phyloP scores from a whole-genome alignment of 2,329 filamentous ascomycete genomes.

The Scedosporium apiospermum region DNA sequence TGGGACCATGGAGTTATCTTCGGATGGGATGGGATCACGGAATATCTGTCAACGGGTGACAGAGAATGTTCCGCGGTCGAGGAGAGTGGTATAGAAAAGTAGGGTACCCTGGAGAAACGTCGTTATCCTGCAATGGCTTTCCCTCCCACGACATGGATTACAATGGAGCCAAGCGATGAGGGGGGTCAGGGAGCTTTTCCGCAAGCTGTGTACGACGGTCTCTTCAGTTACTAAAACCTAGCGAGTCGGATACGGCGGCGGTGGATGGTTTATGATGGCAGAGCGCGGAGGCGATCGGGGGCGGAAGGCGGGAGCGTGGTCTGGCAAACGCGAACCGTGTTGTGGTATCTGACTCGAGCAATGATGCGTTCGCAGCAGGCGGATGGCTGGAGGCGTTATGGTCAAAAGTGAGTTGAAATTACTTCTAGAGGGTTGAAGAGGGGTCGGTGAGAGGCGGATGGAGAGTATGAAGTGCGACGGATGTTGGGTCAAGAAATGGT shows the following conservation, averaged over 20 bases:
- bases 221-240: neutral
- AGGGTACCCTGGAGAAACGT: neutral
- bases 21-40: constrained; percentile 11
- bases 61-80: constrained; percentile 5
- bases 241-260: neutral
- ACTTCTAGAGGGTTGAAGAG: constrained; percentile 10
- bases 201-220: neutral
- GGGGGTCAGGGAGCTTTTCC: neutral
- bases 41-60: constrained; percentile 8
- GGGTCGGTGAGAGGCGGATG: constrained; percentile 18
- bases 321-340: constrained; percentile 1
- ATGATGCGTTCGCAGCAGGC: neutral
- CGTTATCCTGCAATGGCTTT: constrained; percentile 1
- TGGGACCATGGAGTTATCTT: constrained; percentile 46
- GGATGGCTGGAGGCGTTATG: neutral
- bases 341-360: neutral
- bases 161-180: neutral
- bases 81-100: neutral
- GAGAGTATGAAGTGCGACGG: neutral
- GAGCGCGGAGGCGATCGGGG: neutral
- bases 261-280: neutral
- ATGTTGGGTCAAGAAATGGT: constrained; percentile 3
- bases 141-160: constrained; percentile 6
- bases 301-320: neutral
- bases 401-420: neutral